phyloP scores from a whole-genome alignment of 2,329 filamentous ascomycete species.

The Arthrobotrys pseudoclavata region DNA sequence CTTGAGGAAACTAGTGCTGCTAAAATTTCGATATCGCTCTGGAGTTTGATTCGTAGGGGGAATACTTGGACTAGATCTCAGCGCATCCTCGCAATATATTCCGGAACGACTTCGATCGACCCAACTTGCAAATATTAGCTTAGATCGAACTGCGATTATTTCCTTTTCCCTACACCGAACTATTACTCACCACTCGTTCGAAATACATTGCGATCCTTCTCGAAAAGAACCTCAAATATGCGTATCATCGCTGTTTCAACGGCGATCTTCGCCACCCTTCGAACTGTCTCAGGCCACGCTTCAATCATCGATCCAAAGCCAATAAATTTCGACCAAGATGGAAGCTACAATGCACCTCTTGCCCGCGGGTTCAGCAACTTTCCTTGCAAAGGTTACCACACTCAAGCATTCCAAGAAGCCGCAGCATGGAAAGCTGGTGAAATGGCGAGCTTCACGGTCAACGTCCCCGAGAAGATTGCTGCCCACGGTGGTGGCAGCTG shows the following conservation, averaged over 20 bases:
- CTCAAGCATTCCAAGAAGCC: slow-evolving; percentile 53
- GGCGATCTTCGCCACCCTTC: slow-evolving; percentile 67
- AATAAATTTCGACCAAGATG: slow-evolving; percentile 69
- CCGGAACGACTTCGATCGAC: neutral
- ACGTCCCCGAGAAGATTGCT: slow-evolving; percentile 67
- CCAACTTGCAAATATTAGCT: neutral
- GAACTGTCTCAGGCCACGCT: slow-evolving; percentile 68
- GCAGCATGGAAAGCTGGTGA: slow-evolving; percentile 61
- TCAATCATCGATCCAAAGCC: slow-evolving; percentile 73
- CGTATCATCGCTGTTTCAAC: slow-evolving; percentile 64
- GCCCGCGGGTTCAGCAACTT: slow-evolving; percentile 74
- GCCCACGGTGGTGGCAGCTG: slow-evolving; percentile 93
- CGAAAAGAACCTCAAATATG: slow-evolving; percentile 15
- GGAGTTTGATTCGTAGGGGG: no score
- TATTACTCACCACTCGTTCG: no score
- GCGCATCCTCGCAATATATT: neutral
- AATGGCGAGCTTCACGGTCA: slow-evolving; percentile 52
- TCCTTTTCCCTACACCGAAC: no score
- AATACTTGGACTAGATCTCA: no score
- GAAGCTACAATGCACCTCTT: slow-evolving; percentile 78
- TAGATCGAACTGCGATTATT: no score
- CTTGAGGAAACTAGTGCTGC: neutral
- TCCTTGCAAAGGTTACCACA: slow-evolving; percentile 80
- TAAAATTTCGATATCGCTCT: no score
- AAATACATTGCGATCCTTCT: no score